These are phyloP conservation scores for Evernia prunastri DNA, from an alignment of 495 filamentous ascomycete species.

Conservation along the genomic window DNA sequence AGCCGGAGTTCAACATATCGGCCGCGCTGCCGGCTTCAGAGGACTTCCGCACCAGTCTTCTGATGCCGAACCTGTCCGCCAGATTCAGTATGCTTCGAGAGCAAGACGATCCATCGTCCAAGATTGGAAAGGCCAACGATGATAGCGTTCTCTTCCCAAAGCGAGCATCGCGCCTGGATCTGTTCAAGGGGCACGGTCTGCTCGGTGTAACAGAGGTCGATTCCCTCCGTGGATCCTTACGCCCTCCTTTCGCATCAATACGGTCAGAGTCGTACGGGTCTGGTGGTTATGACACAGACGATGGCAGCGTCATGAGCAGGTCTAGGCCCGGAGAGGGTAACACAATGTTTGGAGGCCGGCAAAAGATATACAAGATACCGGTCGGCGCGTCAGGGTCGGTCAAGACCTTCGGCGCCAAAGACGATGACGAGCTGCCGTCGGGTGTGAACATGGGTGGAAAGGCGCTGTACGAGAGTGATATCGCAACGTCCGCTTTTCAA, in stretches of 20 bases:
- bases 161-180: constrained; percentile 63
- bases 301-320: constrained; percentile 77
- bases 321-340: constrained; percentile 85
- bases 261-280: constrained; percentile 50
- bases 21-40: constrained; percentile 72
- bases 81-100: constrained; percentile 94
- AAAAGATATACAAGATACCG: constrained; percentile 91
- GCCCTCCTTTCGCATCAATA: constrained; percentile 48
- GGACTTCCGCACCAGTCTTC: constrained; percentile 90
- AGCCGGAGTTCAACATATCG: constrained; percentile 63
- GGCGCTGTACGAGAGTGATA: constrained; percentile 77
- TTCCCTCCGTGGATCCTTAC: constrained; percentile 61
- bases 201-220: constrained; percentile 85
- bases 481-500: constrained; percentile 74
- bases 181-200: constrained; percentile 50
- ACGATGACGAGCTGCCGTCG: constrained; percentile 30
- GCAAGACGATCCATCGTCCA: constrained; percentile 82
- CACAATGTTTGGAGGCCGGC: constrained; percentile 87
- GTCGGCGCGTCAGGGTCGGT: constrained; percentile 42
- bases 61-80: constrained; percentile 92
- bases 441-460: constrained; percentile 58
- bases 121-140: constrained; percentile 87
- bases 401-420: constrained; percentile 31
- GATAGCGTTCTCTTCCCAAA: constrained; percentile 85
- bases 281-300: constrained; percentile 61